phyloP scores from a whole-genome alignment of 2,329 filamentous ascomycete genomes.

The Epichloe uncinata region DNA sequence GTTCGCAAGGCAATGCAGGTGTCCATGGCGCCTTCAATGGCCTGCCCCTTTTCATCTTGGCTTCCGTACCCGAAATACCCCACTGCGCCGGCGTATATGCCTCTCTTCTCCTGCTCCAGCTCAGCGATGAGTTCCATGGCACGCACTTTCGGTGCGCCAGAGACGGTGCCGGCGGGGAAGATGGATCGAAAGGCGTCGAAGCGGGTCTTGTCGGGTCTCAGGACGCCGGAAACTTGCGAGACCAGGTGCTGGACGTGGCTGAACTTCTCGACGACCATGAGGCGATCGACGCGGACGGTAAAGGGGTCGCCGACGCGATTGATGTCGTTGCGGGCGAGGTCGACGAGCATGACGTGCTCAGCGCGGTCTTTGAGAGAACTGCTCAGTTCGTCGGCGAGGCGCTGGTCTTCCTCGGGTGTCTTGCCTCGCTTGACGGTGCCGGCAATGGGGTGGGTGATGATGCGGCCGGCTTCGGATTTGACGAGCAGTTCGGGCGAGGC shows the following conservation, averaged over 20 bases:
- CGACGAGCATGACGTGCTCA: slow-evolving; percentile 96
- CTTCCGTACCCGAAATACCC: slow-evolving; percentile 89
- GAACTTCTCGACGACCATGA: slow-evolving; percentile 93
- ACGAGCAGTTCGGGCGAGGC: slow-evolving; percentile 91
- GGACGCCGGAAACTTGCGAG: slow-evolving; percentile 85
- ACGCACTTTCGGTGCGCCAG: slow-evolving; percentile 85
- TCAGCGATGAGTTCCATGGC: slow-evolving; percentile 97
- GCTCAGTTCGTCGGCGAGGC: slow-evolving; percentile 62
- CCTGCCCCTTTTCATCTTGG: slow-evolving; percentile 48
- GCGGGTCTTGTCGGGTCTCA: slow-evolving; percentile 69
- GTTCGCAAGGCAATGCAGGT: slow-evolving; percentile 72
- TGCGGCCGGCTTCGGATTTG: slow-evolving; percentile 72
- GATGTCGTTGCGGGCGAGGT: slow-evolving; percentile 90
- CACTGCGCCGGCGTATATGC: slow-evolving; percentile 89
- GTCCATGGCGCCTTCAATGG: slow-evolving; percentile 78
- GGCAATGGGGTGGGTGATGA: slow-evolving; percentile 94
- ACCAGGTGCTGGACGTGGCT: slow-evolving; percentile 96
- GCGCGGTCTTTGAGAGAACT: slow-evolving; percentile 81
- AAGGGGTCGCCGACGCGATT: slow-evolving; percentile 89
- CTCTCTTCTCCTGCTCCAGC: slow-evolving; percentile 84
- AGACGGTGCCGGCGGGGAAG: slow-evolving; percentile 93
- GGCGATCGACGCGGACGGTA: slow-evolving; percentile 77
- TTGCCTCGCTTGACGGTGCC: slow-evolving; percentile 84
- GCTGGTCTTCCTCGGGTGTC: slow-evolving; percentile 67
- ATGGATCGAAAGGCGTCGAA: slow-evolving; percentile 96